A percentile compares a stretch with the other conserved stretches of the same genome.
These are phyloP conservation scores for Zelonia costaricensis DNA, from an alignment of 208 protist genomes.

Conservation along the genomic window DNA sequence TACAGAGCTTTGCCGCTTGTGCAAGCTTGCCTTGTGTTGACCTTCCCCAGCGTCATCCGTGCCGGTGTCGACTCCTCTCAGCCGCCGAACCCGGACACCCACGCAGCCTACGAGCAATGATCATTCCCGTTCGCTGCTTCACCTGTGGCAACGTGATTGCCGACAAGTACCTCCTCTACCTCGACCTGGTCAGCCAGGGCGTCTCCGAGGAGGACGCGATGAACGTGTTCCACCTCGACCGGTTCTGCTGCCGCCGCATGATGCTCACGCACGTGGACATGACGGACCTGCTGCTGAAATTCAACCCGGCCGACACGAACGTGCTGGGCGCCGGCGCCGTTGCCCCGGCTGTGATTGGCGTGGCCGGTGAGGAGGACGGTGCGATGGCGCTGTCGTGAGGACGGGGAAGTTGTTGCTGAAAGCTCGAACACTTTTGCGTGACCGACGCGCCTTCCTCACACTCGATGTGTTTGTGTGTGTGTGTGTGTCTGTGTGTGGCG, in stretches of 20 bases:
- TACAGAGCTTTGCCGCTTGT: too few relatives aligned
- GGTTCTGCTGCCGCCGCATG: slow-evolving; percentile 99
- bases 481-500: background rate
- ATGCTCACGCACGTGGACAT: slow-evolving; percentile 99
- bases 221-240: slow-evolving; percentile 94
- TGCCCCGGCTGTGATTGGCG: slow-evolving; percentile 1
- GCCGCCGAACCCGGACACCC: too few relatives aligned
- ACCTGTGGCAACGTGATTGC: slow-evolving; percentile 99
- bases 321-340: slow-evolving; percentile 24
- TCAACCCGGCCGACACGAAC: slow-evolving; percentile 87
- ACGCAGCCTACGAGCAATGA: too few relatives aligned
- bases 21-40: too few relatives aligned
- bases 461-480: background rate
- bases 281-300: slow-evolving; percentile 97
- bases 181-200: slow-evolving; percentile 92
- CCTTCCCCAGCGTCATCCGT: too few relatives aligned
- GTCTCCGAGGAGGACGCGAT: slow-evolving; percentile 96
- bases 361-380: background rate
- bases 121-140: slow-evolving; percentile 99
- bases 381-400: background rate
- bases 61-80: too few relatives aligned
- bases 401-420: too few relatives aligned
- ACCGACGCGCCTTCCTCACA: too few relatives aligned
- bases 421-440: too few relatives aligned
- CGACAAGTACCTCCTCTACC: slow-evolving; percentile 98